Evolutionary conservation across 345 rosid species (phyloP).

Genomic region (Hypericum androsaemum): DNA sequence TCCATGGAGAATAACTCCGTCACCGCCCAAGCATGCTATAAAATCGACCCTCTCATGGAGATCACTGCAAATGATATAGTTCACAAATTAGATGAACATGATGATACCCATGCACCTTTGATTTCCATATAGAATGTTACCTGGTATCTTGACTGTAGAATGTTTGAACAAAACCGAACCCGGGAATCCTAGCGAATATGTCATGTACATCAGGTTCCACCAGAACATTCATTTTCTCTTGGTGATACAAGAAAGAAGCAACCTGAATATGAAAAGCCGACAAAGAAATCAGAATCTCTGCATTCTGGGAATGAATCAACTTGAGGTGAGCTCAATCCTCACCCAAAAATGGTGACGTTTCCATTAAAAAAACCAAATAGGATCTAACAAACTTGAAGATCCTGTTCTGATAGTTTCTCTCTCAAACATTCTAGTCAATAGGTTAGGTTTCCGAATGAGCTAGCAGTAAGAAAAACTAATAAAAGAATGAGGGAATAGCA

Average conservation of each 20-base stretch:
- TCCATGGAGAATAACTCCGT: conserved; percentile 92
- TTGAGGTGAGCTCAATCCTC: too few relatives aligned
- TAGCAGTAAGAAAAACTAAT: too few relatives aligned
- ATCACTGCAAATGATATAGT: conserved; percentile 35
- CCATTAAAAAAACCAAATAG: too few relatives aligned
- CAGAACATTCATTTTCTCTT: conserved; percentile 88
- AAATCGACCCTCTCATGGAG: conserved; percentile 98
- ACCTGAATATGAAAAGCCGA: conserved; percentile 32
- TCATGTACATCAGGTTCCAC: conserved; percentile 99
- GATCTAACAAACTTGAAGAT: too few relatives aligned
- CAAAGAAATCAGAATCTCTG: conserved; percentile 6
- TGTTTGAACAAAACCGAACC: conserved; percentile 93
- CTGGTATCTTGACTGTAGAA: conserved; percentile 96
- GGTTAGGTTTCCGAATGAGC: too few relatives aligned
- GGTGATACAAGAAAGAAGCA: conserved; percentile 81
- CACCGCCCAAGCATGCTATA: conserved; percentile 96
- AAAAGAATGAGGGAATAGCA: too few relatives aligned
- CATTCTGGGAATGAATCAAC: neutral
- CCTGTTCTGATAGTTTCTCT: too few relatives aligned
- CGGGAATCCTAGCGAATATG: conserved; percentile 93
- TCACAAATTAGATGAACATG: too few relatives aligned
- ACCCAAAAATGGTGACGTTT: too few relatives aligned
- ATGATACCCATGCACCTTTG: neutral
- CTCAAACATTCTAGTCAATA: too few relatives aligned
- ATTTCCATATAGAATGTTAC: conserved; percentile 24